Base-by-base conservation (phyloP, 2,329 filamentous ascomycete genomes). In the Phialocephala sp. region DNA sequence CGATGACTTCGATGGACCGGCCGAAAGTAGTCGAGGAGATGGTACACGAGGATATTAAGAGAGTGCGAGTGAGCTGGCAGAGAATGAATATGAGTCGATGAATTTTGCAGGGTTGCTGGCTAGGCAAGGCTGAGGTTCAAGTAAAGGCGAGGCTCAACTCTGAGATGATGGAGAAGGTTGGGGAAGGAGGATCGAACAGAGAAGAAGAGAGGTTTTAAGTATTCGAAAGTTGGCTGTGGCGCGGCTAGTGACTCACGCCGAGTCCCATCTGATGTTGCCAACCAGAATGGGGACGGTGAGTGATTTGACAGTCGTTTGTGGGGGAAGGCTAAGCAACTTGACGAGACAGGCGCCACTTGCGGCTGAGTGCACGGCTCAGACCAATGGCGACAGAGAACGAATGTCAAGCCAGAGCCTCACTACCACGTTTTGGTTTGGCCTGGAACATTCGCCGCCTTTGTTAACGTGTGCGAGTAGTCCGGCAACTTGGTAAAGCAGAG, bases 111-210 rank as follows among this genome's bases (percentile, higher is more conserved):
- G 6, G 59, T 61, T 60, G n/a, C 12, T 47, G 9, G 41, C 4
- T 50, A 36, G 45, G 57, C 24, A 47, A 47, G 57, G 56, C 15
- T 54, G 50, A 45, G 35, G 57, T 18, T 41, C 37, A 32, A 32
- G 27, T 24, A 36, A 47, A 37, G 56, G 4, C 35, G 50, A 45
- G 36, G 39, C 55, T n/a, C 55, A 20, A 59, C 37, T 59, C 56
- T 36, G 43, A 59, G 27, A n/a, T 20, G 50, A 35, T 32, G 37
- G 24, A 59, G 41, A 32, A 35, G 14, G 57, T 18, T 47, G 57
- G 32, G 5, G 41, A 50, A 36, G 18, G 50, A 36, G 18, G 50
- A 54, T 54, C 12, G 9, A 22, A 50, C 27, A 14, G 45, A 11
- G 2, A 20, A 50, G 50, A 32, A 18, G 24, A 54, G 12, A 18